Evolutionary conservation across 495 filamentous ascomycete genomes (phyloP).

Genomic region (Penicillium desertorum): DNA sequence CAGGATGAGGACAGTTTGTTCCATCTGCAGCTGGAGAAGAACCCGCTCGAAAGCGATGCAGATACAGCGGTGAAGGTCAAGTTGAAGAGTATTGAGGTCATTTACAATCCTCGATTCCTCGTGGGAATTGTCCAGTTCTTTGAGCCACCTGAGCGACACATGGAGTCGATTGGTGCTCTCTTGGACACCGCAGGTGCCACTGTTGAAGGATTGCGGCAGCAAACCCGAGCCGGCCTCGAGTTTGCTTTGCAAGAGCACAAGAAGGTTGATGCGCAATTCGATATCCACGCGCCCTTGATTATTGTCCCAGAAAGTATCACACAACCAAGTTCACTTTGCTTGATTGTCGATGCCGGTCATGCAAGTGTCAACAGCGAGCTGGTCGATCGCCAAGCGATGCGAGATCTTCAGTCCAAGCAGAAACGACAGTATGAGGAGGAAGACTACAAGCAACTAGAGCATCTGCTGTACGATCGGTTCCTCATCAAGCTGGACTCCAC

Average conservation of each 20-base stretch:
- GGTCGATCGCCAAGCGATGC: conserved; percentile 83
- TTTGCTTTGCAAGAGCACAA: conserved; percentile 97
- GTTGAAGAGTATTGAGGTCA: conserved; percentile 91
- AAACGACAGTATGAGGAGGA: conserved; percentile 82
- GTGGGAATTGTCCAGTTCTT: conserved; percentile 91
- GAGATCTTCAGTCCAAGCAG: conserved; percentile 87
- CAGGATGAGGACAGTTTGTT: conserved; percentile 79
- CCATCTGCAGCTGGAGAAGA: conserved; percentile 86
- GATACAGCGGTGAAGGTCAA: conserved; percentile 88
- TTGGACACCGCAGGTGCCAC: conserved; percentile 94
- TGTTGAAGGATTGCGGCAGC: conserved; percentile 88
- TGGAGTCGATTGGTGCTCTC: conserved; percentile 94
- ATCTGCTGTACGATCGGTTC: conserved; percentile 95
- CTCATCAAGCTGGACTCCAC: conserved; percentile 87
- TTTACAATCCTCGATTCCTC: conserved; percentile 92
- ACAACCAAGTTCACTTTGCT: conserved; percentile 71
- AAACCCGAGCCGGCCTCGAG: conserved; percentile 91
- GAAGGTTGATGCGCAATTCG: conserved; percentile 92
- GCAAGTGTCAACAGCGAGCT: conserved; percentile 90
- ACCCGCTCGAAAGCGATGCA: conserved; percentile 87
- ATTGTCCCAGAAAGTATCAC: conserved; percentile 94
- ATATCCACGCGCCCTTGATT: conserved; percentile 92
- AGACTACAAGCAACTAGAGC: conserved; percentile 82
- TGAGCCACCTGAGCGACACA: conserved; percentile 90
- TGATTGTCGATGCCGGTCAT: conserved; percentile 95